Evolutionary conservation across 1,284 basidiomycete genomes (phyloP).

Genomic region (Flammula alnicola): DNA sequence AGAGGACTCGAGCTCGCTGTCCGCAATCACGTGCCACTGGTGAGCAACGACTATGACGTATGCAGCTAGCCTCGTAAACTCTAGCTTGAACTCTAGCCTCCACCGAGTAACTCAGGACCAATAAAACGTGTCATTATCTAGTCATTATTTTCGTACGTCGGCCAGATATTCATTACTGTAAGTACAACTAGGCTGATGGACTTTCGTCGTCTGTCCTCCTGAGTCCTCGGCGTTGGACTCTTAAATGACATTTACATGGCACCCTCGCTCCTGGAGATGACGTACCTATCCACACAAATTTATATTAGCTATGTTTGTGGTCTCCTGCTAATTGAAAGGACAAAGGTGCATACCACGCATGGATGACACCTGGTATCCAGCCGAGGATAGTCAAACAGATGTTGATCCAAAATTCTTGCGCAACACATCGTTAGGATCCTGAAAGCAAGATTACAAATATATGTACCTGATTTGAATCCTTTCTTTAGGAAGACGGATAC

Average conservation of each 20-base stretch:
- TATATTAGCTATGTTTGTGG: neutral
- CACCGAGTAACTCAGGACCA: too few relatives aligned
- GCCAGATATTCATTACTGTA: too few relatives aligned
- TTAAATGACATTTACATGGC: slow-evolving; percentile 30
- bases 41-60: too few relatives aligned
- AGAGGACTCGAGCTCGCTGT: too few relatives aligned
- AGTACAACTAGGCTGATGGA: too few relatives aligned
- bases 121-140: too few relatives aligned
- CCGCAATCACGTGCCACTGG: too few relatives aligned
- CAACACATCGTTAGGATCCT: neutral
- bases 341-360: slow-evolving; percentile 50
- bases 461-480: slow-evolving; percentile 43
- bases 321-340: neutral
- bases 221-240: too few relatives aligned
- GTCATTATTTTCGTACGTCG: too few relatives aligned
- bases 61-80: too few relatives aligned
- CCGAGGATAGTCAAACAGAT: slow-evolving; percentile 55
- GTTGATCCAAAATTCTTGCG: slow-evolving; percentile 59
- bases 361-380: slow-evolving; percentile 63
- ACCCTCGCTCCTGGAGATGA: slow-evolving; percentile 45
- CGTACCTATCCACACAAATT: slow-evolving; percentile 28
- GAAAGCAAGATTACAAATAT: neutral
- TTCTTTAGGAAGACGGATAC: slow-evolving; percentile 56
- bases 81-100: too few relatives aligned
- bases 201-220: too few relatives aligned